phyloP scores from a whole-genome alignment of 2,329 filamentous ascomycete genomes.

The Aquanectria penicillioides region DNA sequence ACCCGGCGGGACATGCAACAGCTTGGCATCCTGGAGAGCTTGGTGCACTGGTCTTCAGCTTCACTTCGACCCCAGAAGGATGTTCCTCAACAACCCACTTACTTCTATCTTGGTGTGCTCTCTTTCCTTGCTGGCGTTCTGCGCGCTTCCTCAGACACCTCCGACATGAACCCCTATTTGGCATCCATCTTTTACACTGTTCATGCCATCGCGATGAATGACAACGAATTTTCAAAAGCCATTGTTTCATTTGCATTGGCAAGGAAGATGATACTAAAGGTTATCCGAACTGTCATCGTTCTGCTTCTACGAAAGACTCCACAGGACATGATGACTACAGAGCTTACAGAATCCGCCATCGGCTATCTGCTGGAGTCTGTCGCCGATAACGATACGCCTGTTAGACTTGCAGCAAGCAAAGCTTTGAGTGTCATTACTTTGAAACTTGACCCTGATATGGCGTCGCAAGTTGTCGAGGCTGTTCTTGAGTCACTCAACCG shows the following conservation, averaged over 20 bases:
- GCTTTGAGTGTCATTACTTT: constrained; percentile 87
- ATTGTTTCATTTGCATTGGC: constrained; percentile 81
- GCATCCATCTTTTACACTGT: constrained; percentile 72
- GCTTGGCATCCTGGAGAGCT: constrained; percentile 72
- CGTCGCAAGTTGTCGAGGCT: constrained; percentile 85
- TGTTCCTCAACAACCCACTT: constrained; percentile 62
- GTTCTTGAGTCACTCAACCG: constrained; percentile 76
- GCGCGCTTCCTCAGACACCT: constrained; percentile 74
- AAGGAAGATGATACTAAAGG: constrained; percentile 85
- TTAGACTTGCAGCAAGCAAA: constrained; percentile 91
- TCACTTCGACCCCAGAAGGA: constrained; percentile 61
- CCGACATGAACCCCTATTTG: constrained; percentile 76
- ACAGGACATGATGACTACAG: constrained; percentile 54
- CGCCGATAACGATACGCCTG: constrained; percentile 89
- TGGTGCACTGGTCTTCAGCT: constrained; percentile 77
- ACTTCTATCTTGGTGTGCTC: constrained; percentile 81
- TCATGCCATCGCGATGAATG: constrained; percentile 64
- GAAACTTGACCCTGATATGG: constrained; percentile 83
- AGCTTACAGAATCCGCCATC: constrained; percentile 81
- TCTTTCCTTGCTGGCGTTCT: constrained; percentile 82
- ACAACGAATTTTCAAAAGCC: constrained; percentile 58
- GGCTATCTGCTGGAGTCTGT: constrained; percentile 82
- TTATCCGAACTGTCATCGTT: constrained; percentile 78
- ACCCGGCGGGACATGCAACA: constrained; percentile 89
- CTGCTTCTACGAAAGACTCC: constrained; percentile 67